Conservation (phyloP, 148 eudicot species). For the Mesembryanthemum crystallinum region DNA sequence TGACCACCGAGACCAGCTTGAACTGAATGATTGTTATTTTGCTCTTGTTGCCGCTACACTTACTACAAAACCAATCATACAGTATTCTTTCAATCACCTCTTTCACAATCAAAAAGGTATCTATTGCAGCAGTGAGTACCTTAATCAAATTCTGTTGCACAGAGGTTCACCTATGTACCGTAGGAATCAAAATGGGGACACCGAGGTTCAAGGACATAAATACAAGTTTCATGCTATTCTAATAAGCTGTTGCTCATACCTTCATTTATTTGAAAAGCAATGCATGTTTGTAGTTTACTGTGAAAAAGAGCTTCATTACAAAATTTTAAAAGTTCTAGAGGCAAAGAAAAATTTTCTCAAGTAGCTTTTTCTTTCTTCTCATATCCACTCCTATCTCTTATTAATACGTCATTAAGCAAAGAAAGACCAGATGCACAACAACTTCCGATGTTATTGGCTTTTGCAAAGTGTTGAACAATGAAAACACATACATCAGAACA, state of each 20-base stretch:
- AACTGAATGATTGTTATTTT: neutral
- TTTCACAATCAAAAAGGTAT: neutral
- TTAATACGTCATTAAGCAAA: neutral
- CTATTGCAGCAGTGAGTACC: neutral
- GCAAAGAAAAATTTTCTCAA: too few species aligned
- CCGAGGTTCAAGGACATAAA: neutral
- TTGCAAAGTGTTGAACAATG: too few species aligned
- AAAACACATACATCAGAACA: too few species aligned
- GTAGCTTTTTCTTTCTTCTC: neutral
- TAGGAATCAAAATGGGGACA: neutral
- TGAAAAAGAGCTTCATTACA: too few species aligned
- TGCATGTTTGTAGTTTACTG: neutral
- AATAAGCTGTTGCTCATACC: neutral
- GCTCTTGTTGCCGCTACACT: neutral
- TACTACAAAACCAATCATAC: neutral
- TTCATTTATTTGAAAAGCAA: neutral
- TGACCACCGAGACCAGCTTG: constrained; percentile 1
- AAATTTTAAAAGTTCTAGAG: too few species aligned
- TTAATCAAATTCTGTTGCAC: neutral
- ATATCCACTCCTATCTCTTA: neutral
- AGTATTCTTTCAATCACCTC: neutral
- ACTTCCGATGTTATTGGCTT: neutral
- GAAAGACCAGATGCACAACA: neutral
- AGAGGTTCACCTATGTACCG: neutral
- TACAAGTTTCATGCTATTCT: neutral